These are phyloP conservation scores for Tetrahymena malaccensis DNA, from an alignment of 73 alveolate species.

Conservation along the genomic window DNA sequence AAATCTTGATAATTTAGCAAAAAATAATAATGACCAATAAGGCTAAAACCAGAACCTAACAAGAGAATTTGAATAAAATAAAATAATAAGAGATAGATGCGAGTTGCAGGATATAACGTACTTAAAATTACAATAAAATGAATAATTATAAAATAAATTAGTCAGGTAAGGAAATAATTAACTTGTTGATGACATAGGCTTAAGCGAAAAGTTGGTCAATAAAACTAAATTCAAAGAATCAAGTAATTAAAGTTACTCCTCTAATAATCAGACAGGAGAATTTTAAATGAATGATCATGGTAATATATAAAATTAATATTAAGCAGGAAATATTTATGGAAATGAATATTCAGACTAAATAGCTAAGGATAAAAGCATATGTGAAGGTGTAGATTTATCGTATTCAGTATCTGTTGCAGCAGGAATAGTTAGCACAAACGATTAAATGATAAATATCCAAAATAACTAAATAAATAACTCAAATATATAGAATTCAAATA, in stretches of 20 bases:
- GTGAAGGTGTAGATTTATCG: background rate
- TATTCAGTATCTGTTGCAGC: background rate
- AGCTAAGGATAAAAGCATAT: background rate
- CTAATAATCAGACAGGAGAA: background rate
- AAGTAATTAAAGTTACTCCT: background rate
- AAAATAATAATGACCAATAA: background rate
- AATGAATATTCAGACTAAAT: background rate
- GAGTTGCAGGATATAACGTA: background rate
- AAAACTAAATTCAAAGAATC: background rate
- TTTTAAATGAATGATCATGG: background rate
- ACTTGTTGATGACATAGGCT: background rate
- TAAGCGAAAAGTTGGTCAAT: too few relatives aligned
- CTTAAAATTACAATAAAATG: background rate
- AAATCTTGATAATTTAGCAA: background rate
- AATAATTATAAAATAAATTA: background rate
- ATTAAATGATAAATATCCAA: background rate
- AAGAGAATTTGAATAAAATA: background rate
- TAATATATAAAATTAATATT: background rate
- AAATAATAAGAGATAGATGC: background rate
- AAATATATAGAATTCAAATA: background rate
- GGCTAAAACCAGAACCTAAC: background rate
- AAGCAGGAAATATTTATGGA: background rate
- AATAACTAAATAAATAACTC: background rate
- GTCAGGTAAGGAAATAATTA: background rate
- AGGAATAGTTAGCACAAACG: background rate